Evolutionary conservation across 345 rosid species (phyloP), one percentile per base, ranked within the genome.

Genomic region (Moringa oleifera): DNA sequence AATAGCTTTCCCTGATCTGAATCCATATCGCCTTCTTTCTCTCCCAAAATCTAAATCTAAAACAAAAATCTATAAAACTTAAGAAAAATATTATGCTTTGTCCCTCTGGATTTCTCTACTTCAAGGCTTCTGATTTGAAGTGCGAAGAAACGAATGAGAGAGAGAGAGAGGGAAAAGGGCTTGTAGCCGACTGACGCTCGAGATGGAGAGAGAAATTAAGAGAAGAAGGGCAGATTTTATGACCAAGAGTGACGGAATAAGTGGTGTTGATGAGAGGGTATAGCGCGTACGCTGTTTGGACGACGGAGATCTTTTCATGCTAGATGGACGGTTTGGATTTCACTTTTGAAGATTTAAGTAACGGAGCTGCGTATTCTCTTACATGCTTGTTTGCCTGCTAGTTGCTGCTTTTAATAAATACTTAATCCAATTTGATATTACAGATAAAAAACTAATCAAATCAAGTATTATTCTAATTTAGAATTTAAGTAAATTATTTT

Each of bases 1-100:
- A 91, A 89, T 4, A 91, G 83, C 87, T 88, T 83, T 45, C 96
- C 97, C 68, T 80, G 93, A 87, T 93, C 95, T 51, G 95, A 87
- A 67, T 89, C 89, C 93, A 92, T 80, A 47, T 28, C 62, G n/a
- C 56, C 24, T 56, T 47, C 63, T 25, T 56, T 23, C 41, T 20
- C 52, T 50, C 53, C 33, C 22, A 62, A 52, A 21, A 55, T 71
- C 64, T 51, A 67, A 70, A 73, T 67, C 66, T 37, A 28, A 37
- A 60, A 45, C 62, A 67, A 51, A 60, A 41, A 41, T 41, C 33
- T 28, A 15, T 7, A 41, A 41, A 41, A 1, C 6, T 15, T 41
- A 15, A 15, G 6, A 1, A 7, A 9, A 41, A 41, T 41, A 4
- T 41, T 15, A 41, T 3, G 33, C 33, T 28, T 28, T 28, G 5